A percentile compares a stretch with the other conserved stretches of the same genome.
Conservation (phyloP, 2,329 filamentous ascomycete species). For the Fusarium austroafricanum region DNA sequence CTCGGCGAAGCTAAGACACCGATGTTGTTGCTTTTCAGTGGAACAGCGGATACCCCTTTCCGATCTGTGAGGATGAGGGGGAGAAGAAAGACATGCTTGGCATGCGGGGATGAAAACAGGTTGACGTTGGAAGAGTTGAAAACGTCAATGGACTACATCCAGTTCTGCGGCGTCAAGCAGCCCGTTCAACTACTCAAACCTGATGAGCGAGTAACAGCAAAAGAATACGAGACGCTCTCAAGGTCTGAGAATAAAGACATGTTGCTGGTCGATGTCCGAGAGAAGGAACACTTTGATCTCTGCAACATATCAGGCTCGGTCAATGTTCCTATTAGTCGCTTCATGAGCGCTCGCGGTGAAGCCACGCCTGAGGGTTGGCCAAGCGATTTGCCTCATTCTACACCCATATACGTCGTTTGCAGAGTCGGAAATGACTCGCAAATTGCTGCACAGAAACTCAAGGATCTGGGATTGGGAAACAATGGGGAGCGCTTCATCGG, state of each 20-base stretch:
- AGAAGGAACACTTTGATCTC: slow-evolving; percentile 85
- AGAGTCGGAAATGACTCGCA: slow-evolving; percentile 84
- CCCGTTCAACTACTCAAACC: slow-evolving; percentile 68
- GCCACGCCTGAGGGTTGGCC: slow-evolving; percentile 54
- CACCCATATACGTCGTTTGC: slow-evolving; percentile 78
- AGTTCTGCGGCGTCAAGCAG: slow-evolving; percentile 79
- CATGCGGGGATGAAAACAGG: slow-evolving; percentile 71
- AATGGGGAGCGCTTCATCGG: slow-evolving; percentile 69
- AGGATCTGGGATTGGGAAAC: slow-evolving; percentile 67
- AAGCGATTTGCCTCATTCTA: slow-evolving; percentile 52
- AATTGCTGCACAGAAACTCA: slow-evolving; percentile 72
- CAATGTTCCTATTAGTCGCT: slow-evolving; percentile 71
- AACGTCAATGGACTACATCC: slow-evolving; percentile 80
- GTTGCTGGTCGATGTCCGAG: slow-evolving; percentile 83
- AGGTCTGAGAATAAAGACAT: slow-evolving; percentile 51
- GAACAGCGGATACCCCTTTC: slow-evolving; percentile 64
- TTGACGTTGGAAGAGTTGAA: slow-evolving; percentile 73
- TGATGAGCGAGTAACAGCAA: slow-evolving; percentile 75
- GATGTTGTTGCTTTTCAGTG: slow-evolving; percentile 62
- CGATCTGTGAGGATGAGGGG: slow-evolving; percentile 79
- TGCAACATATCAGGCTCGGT: slow-evolving; percentile 80
- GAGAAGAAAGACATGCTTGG: slow-evolving; percentile 76
- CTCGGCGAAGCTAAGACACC: slow-evolving; percentile 40
- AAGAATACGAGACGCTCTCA: slow-evolving; percentile 63
- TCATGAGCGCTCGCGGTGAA: slow-evolving; percentile 62